Percentiles rank a stretch among this genome's conserved stretches.
Evolutionary conservation across 2,329 filamentous ascomycete species (phyloP).

Genomic region (Zarea fungicola): DNA sequence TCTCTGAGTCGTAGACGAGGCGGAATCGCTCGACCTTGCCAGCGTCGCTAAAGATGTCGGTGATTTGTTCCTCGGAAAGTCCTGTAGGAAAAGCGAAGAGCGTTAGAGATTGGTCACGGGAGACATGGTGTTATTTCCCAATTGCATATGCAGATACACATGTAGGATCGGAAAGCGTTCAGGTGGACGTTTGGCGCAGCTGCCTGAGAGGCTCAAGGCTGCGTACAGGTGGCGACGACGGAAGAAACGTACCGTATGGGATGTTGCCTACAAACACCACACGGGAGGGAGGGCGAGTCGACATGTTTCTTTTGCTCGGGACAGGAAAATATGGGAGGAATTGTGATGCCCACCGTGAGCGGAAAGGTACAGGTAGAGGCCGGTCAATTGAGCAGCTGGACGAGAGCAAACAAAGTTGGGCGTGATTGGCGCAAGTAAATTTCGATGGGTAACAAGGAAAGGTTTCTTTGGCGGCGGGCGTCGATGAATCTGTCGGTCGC

Average conservation of each 20-base stretch:
- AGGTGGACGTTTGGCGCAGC: no score
- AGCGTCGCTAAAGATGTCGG: slow-evolving; percentile 84
- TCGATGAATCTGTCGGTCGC: not conserved
- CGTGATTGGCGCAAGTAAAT: not conserved
- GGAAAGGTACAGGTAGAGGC: not conserved
- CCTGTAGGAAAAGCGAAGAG: slow-evolving; percentile 46
- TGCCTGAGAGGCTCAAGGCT: no score
- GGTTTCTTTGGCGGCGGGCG: not conserved
- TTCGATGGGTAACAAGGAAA: not conserved
- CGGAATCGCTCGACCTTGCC: slow-evolving; percentile 90
- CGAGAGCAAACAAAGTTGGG: not conserved
- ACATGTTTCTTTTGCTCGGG: no score
- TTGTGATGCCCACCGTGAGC: no score
- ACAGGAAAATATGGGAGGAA: no score
- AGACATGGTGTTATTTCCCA: no score
- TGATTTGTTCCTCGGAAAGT: slow-evolving; percentile 92
- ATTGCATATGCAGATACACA: no score
- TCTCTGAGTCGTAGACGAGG: slow-evolving; percentile 92
- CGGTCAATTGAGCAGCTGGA: not conserved
- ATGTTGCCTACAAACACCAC: slow-evolving; percentile 85
- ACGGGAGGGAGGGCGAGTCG: slow-evolving; percentile 67
- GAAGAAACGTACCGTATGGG: slow-evolving; percentile 66
- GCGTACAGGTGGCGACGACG: no score
- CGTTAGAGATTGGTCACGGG: no score
- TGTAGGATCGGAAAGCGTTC: no score